A percentile compares a stretch with the other conserved stretches of the same genome.
Conservation (phyloP, 164 flowering plant species). For the Santalum album region DNA sequence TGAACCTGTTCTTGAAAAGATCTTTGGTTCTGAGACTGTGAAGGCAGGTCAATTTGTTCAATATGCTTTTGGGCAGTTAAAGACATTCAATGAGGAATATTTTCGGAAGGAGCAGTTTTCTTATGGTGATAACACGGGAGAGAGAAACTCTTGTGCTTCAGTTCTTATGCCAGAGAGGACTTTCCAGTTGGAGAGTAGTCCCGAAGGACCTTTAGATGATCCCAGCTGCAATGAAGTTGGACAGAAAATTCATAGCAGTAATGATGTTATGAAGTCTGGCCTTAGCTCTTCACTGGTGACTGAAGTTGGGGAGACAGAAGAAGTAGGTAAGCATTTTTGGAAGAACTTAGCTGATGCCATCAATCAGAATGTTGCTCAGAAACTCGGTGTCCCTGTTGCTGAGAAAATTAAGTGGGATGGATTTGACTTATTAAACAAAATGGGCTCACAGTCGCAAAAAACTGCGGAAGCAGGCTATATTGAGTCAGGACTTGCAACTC, state of each 20-base stretch:
- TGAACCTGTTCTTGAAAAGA: conserved; percentile 47
- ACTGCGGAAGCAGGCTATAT: conserved; percentile 72
- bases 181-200: conserved; percentile 8
- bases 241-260: conserved; percentile 6
- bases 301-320: conserved; percentile 19
- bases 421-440: conserved; percentile 45
- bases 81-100: conserved; percentile 40
- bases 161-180: conserved; percentile 9
- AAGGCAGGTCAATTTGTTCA: conserved; percentile 82
- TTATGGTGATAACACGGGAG: conserved; percentile 9
- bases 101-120: conserved; percentile 23
- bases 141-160: conserved; percentile 11
- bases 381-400: conserved; percentile 57
- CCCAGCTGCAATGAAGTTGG: conserved; percentile 9
- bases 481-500: conserved; percentile 88
- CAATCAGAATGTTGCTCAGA: conserved; percentile 56
- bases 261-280: conserved; percentile 12
- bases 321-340: conserved; percentile 60
- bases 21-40: conserved; percentile 69
- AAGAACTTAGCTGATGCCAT: conserved; percentile 44
- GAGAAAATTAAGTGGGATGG: conserved; percentile 81
- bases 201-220: conserved; percentile 19
- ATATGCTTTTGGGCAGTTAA: conserved; percentile 77
- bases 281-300: conserved; percentile 7
- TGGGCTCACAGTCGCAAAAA: conserved; percentile 50